These are phyloP conservation scores for Acidiella bohemica DNA, from an alignment of 495 filamentous ascomycete genomes.

Conservation along the genomic window DNA sequence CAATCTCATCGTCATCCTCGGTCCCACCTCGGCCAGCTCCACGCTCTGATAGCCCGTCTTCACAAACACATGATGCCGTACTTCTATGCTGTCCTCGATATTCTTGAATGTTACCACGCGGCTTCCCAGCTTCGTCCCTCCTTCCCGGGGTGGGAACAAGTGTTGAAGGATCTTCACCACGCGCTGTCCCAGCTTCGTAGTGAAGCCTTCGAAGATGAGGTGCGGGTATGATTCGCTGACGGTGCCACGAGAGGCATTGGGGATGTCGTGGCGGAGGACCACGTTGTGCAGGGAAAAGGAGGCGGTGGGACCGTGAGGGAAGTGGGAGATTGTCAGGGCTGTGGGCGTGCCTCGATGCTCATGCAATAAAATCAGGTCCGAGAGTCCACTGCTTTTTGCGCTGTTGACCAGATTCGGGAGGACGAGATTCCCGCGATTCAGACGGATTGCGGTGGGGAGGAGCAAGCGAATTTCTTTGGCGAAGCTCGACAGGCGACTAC, in stretches of 20 bases:
- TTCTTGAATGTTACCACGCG: constrained; percentile 90
- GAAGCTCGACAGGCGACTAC: constrained; percentile 69
- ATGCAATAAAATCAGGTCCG: constrained; percentile 78
- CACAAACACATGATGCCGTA: constrained; percentile 71
- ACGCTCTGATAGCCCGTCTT: constrained; percentile 76
- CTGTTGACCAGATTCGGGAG: constrained; percentile 71
- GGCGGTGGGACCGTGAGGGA: constrained; percentile 86
- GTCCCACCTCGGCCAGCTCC: constrained; percentile 88
- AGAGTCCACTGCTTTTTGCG: constrained; percentile 62
- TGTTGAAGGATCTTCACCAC: constrained; percentile 89
- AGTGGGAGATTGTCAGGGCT: constrained; percentile 75
- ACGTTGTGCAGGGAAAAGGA: constrained; percentile 92
- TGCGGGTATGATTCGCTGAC: constrained; percentile 92
- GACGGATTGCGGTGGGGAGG: constrained; percentile 74
- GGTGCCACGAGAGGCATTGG: constrained; percentile 71
- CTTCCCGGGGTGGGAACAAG: constrained; percentile 81
- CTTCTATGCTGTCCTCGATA: constrained; percentile 84
- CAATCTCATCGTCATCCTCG: constrained; percentile 87
- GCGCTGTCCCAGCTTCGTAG: constrained; percentile 62
- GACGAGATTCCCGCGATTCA: constrained; percentile 85
- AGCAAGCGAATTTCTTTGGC: constrained; percentile 92
- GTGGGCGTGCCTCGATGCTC: constrained; percentile 92
- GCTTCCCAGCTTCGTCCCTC: constrained; percentile 62
- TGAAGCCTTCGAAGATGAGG: constrained; percentile 91
- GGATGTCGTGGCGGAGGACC: constrained; percentile 84